phyloP scores from a whole-genome alignment of 768 basidiomycete genomes.

The Paxillus ammoniavirescens region DNA sequence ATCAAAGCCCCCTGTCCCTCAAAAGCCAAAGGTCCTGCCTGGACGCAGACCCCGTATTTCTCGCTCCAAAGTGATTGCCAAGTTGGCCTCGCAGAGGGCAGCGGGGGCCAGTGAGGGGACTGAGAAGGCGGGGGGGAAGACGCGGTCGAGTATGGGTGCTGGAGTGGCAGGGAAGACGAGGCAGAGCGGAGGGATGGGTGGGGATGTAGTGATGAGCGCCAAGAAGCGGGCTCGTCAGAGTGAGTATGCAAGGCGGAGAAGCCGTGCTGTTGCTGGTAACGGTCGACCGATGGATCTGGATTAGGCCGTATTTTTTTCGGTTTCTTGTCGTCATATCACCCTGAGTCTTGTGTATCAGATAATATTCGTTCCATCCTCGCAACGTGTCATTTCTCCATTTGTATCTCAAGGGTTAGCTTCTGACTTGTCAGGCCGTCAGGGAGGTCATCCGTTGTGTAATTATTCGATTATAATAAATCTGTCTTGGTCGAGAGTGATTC shows the following conservation, averaged over 20 bases:
- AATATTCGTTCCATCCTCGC: neutral
- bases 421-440: neutral
- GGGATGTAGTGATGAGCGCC: slow-evolving; percentile 55
- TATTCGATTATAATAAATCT: neutral
- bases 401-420: neutral
- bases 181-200: slow-evolving; percentile 25
- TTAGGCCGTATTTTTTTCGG: slow-evolving; percentile 1
- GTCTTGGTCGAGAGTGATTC: neutral
- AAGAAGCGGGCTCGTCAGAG: slow-evolving; percentile 77
- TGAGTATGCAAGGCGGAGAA: slow-evolving; percentile 63
- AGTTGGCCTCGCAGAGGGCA: slow-evolving; percentile 69
- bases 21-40: slow-evolving; percentile 31
- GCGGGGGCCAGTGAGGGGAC: slow-evolving; percentile 23
- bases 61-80: slow-evolving; percentile 76
- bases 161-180: slow-evolving; percentile 23
- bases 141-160: slow-evolving; percentile 54
- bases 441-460: neutral
- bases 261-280: slow-evolving; percentile 30
- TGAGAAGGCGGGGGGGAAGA: slow-evolving; percentile 28
- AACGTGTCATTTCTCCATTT: neutral
- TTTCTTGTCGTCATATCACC: neutral
- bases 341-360: slow-evolving; percentile 4
- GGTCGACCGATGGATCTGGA: slow-evolving; percentile 10
- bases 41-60: slow-evolving; percentile 76
- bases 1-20: slow-evolving; percentile 17